Percentiles rank a stretch among this genome's conserved stretches.
These are phyloP conservation scores for Rauvolfia tetraphylla DNA, from an alignment of 257 asterid species.

Conservation along the genomic window DNA sequence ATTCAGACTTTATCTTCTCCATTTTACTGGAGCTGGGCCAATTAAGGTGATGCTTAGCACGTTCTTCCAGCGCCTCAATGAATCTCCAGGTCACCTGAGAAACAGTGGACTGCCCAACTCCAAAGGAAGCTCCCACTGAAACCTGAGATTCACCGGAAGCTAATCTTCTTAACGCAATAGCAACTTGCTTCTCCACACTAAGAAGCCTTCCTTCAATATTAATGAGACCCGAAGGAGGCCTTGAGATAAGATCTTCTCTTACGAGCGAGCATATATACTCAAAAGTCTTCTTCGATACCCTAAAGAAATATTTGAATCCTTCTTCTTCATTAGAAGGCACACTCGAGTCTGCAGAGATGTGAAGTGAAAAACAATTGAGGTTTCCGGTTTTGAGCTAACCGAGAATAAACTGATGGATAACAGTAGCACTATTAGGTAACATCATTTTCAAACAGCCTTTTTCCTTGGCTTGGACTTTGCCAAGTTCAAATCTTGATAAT, in stretches of 20 bases:
- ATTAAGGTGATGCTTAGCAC: slow-evolving; percentile 79
- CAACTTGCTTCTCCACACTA: slow-evolving; percentile 97
- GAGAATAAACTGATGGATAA: slow-evolving; percentile 1
- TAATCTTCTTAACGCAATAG: slow-evolving; percentile 79
- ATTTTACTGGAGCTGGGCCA: slow-evolving; percentile 67
- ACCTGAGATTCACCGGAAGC: slow-evolving; percentile 99
- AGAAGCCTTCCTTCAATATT: slow-evolving; percentile 96
- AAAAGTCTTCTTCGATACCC: slow-evolving; percentile 74
- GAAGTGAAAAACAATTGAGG: background rate
- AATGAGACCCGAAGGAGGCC: slow-evolving; percentile 97
- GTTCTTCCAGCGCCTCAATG: slow-evolving; percentile 91
- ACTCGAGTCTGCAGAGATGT: slow-evolving; percentile 36
- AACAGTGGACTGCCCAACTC: slow-evolving; percentile 95
- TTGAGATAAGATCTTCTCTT: slow-evolving; percentile 86
- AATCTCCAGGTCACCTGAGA: slow-evolving; percentile 98
- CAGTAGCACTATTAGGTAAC: background rate
- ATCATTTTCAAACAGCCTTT: too few species aligned
- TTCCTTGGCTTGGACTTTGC: background rate
- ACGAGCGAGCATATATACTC: slow-evolving; percentile 86
- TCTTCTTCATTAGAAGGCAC: slow-evolving; percentile 63
- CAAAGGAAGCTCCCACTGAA: slow-evolving; percentile 91
- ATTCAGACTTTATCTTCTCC: slow-evolving; percentile 52
- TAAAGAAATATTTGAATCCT: slow-evolving; percentile 80
- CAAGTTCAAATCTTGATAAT: background rate
- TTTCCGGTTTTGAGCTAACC: background rate